Evolutionary conservation across 169 alveolate genomes (phyloP).

Genomic region (Eimeria necatrix): DNA sequence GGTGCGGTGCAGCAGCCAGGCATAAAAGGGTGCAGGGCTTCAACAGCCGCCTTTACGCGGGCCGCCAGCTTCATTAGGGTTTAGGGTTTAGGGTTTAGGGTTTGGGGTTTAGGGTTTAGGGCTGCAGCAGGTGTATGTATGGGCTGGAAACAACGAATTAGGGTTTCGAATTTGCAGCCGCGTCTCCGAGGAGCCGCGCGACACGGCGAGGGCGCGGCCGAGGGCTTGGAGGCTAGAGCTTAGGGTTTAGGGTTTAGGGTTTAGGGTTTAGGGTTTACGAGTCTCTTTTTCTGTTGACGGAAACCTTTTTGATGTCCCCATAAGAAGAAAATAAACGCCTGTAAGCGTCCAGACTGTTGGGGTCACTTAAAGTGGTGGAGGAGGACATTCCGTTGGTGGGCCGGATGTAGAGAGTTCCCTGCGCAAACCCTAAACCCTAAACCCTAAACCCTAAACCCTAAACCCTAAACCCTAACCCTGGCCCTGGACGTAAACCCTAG

Average conservation of each 20-base stretch:
- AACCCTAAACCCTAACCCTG: neutral
- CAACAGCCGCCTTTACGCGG: too few species aligned
- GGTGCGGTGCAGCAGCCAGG: too few species aligned
- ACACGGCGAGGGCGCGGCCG: too few species aligned
- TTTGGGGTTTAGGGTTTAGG: too few species aligned
- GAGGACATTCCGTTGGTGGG: slow-evolving; percentile 59
- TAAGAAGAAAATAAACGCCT: slow-evolving; percentile 46
- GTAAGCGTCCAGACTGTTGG: slow-evolving; percentile 82
- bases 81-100: too few species aligned
- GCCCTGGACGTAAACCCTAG: neutral
- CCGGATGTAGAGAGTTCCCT: slow-evolving; percentile 82
- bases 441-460: slow-evolving; percentile 21
- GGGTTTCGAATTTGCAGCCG: too few species aligned
- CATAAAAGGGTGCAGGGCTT: too few species aligned
- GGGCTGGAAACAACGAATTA: too few species aligned
- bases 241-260: slow-evolving; percentile 4
- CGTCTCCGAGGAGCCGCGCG: too few species aligned
- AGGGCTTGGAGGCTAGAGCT: too few species aligned
- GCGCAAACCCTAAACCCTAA: slow-evolving; percentile 24
- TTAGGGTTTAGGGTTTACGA: neutral
- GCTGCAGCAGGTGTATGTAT: too few species aligned
- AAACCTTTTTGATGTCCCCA: slow-evolving; percentile 50
- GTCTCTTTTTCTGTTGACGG: slow-evolving; percentile 82
- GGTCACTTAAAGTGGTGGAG: slow-evolving; percentile 48
- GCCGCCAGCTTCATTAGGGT: too few species aligned